Conservation (phyloP, 73 alveolate genomes). For the Durusdinium trenchii region DNA sequence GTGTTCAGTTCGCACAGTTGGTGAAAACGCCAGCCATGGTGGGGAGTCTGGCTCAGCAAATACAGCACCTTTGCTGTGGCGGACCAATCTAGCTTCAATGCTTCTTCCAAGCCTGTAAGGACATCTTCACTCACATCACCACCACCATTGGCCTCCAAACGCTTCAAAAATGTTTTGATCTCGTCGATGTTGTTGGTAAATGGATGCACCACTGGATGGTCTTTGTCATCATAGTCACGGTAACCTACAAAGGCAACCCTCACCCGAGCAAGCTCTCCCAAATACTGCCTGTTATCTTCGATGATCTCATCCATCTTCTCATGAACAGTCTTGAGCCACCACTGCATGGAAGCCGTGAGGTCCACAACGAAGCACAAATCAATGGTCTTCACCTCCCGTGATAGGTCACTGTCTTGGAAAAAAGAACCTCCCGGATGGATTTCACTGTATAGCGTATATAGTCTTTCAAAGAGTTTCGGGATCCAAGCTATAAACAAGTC, state of each 20-base stretch:
- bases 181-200: background rate
- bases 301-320: slow-evolving; percentile 23
- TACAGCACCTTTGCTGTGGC: background rate
- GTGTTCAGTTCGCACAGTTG: background rate
- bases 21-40: slow-evolving; percentile 35
- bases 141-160: background rate
- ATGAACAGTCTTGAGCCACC: background rate
- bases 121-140: slow-evolving; percentile 4
- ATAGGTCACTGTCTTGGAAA: too few species aligned
- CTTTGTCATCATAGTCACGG: background rate
- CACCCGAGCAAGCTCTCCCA: slow-evolving; percentile 10
- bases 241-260: slow-evolving; percentile 17
- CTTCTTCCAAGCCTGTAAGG: slow-evolving; percentile 3
- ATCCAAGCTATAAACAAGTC: too few species aligned
- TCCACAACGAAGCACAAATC: background rate
- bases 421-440: too few species aligned
- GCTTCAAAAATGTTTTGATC: background rate
- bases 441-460: too few species aligned
- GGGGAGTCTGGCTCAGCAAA: background rate
- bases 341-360: slow-evolving; percentile 7
- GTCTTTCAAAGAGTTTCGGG: too few species aligned
- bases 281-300: background rate
- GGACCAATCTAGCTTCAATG: background rate
- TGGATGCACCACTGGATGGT: background rate
- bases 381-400: background rate